phyloP scores from a whole-genome alignment of 1,284 basidiomycete species.

The Wolfiporia cocos region DNA sequence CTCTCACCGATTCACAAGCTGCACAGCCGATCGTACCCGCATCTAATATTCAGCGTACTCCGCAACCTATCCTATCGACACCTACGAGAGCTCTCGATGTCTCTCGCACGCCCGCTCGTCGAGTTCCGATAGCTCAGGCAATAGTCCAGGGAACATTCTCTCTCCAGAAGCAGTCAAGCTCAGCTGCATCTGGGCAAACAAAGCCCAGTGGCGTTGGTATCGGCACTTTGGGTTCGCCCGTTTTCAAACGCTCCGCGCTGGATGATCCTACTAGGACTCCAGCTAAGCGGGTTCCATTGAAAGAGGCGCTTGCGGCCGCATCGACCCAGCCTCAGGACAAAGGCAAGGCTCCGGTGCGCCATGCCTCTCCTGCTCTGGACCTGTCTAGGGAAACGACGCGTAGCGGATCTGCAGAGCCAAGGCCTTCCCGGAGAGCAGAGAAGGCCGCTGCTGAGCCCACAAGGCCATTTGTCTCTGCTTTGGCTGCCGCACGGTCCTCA shows the following conservation, averaged over 20 bases:
- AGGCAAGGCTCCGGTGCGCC: slow-evolving; percentile 10
- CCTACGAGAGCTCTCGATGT: slow-evolving; percentile 32
- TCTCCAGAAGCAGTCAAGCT: slow-evolving; percentile 30
- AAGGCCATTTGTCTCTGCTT: neutral
- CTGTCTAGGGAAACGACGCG: slow-evolving; percentile 18
- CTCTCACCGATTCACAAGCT: slow-evolving; percentile 2
- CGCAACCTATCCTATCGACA: slow-evolving; percentile 8
- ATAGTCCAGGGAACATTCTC: slow-evolving; percentile 43
- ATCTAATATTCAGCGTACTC: neutral
- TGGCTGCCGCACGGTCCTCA: slow-evolving; percentile 2
- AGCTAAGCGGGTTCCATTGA: slow-evolving; percentile 46
- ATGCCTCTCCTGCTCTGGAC: slow-evolving; percentile 13
- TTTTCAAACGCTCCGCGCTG: slow-evolving; percentile 30
- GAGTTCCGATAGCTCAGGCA: slow-evolving; percentile 48
- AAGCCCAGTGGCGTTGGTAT: neutral
- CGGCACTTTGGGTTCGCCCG: slow-evolving; percentile 16
- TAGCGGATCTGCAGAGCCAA: slow-evolving; percentile 31
- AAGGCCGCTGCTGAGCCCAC: slow-evolving; percentile 24
- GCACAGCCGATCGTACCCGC: too few species aligned
- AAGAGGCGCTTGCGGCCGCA: slow-evolving; percentile 19
- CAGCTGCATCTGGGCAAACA: neutral
- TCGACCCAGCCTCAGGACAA: slow-evolving; percentile 15
- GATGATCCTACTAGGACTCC: slow-evolving; percentile 43
- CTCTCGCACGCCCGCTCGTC: slow-evolving; percentile 50
- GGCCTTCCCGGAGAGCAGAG: too few species aligned